Conservation (phyloP, 495 filamentous ascomycete species). For the Aspergillus steynii region DNA sequence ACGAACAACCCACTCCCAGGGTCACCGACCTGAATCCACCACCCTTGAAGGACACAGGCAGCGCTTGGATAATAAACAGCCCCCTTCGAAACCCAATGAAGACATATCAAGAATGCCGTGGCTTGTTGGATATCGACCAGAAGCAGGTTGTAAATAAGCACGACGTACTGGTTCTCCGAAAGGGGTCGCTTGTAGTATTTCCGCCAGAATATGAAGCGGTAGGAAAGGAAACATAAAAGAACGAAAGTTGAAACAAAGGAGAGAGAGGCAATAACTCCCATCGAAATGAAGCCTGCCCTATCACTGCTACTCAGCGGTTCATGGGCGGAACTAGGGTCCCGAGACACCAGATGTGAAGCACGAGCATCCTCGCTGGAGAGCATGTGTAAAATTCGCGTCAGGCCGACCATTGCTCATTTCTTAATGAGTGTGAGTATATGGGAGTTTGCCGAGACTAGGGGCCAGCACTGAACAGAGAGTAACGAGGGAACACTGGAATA, state of each 20-base stretch:
- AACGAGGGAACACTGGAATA: neutral
- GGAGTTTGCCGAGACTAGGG: neutral
- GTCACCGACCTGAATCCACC: conserved; percentile 70
- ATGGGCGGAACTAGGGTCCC: neutral
- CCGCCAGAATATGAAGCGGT: conserved; percentile 58
- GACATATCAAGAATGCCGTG: conserved; percentile 64
- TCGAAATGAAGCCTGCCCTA: conserved; percentile 51
- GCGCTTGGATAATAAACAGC: conserved; percentile 54
- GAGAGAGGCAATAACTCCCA: conserved; percentile 55
- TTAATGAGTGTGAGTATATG: neutral
- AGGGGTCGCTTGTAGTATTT: conserved; percentile 43
- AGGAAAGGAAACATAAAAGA: conserved; percentile 56
- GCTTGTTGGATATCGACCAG: conserved; percentile 72
- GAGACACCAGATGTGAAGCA: neutral
- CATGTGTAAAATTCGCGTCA: conserved; percentile 2
- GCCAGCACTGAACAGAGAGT: neutral
- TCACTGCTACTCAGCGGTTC: conserved; percentile 18
- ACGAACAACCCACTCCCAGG: conserved; percentile 69
- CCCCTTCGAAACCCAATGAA: conserved; percentile 55
- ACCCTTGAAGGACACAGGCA: conserved; percentile 69
- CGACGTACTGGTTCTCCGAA: conserved; percentile 64
- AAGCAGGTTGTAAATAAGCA: conserved; percentile 73
- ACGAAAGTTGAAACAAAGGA: conserved; percentile 56
- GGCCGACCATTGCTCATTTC: conserved; percentile 5
- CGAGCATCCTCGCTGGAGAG: conserved; percentile 2